Evolutionary conservation across 1,284 basidiomycete genomes (phyloP).

Genomic region (Sporisorium scitamineum): DNA sequence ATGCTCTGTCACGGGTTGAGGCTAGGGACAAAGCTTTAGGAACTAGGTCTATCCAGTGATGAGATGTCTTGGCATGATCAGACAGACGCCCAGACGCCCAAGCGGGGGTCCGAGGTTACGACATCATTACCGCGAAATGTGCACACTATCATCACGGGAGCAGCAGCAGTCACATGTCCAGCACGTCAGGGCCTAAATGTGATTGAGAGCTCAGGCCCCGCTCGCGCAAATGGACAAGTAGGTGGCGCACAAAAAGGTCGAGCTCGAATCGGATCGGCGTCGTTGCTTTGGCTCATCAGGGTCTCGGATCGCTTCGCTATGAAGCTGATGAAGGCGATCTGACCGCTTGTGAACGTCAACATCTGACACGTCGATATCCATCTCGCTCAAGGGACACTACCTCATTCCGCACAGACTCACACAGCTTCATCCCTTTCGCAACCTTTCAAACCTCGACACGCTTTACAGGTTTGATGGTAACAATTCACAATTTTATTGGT

Average conservation of each 20-base stretch:
- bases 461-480: background rate
- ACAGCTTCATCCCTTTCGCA: background rate
- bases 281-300: background rate
- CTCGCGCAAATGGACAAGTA: background rate
- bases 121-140: background rate
- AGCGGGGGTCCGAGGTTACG: background rate
- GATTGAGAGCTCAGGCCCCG: constrained; percentile 2
- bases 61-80: background rate
- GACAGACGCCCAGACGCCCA: background rate
- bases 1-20: too few species aligned
- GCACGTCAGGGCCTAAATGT: background rate
- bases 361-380: background rate
- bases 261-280: background rate
- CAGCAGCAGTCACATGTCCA: background rate
- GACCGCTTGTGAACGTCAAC: background rate
- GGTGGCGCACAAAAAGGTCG: background rate
- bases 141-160: background rate
- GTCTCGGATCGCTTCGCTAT: background rate
- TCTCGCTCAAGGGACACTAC: background rate
- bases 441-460: background rate
- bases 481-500: background rate
- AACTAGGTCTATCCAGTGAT: background rate
- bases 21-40: too few species aligned
- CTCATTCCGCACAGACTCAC: background rate
- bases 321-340: background rate